These are phyloP conservation scores for Botrytis tulipae DNA, from an alignment of 2,329 filamentous ascomycete genomes.

Conservation along the genomic window DNA sequence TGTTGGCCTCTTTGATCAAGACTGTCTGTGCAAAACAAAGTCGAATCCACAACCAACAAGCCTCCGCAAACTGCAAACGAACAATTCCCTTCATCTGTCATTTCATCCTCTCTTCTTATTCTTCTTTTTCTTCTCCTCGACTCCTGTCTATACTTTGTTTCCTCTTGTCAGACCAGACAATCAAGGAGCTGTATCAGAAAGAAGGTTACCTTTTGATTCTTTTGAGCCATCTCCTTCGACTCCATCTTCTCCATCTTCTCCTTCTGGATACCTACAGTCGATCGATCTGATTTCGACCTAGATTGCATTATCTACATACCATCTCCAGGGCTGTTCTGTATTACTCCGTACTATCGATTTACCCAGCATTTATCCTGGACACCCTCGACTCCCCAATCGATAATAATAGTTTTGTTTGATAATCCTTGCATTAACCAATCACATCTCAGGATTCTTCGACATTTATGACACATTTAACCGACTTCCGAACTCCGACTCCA, in stretches of 20 bases:
- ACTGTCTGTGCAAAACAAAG: not conserved
- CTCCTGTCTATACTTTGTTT: not conserved
- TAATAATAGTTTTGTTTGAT: not conserved
- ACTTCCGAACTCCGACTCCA: not conserved
- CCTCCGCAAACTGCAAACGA: not conserved
- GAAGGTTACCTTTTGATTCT: not conserved
- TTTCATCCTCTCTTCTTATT: not conserved
- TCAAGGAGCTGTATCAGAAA: not conserved
- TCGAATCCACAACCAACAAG: slow-evolving; percentile 4
- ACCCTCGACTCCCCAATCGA: not conserved
- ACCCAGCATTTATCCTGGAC: not conserved
- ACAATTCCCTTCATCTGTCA: not conserved
- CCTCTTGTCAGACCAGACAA: not conserved
- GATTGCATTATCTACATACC: not conserved
- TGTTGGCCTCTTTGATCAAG: not conserved
- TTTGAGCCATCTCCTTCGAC: not conserved
- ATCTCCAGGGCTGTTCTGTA: not conserved
- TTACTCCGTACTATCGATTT: not conserved
- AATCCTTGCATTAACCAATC: not conserved
- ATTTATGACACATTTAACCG: not conserved
- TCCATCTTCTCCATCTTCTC: slow-evolving; percentile 1
- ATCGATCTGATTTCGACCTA: not conserved
- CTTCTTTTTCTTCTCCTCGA: not conserved
- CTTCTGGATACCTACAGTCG: not conserved
- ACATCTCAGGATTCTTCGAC: not conserved